Evolutionary conservation across 208 protist species (phyloP).

Genomic region (Wallacemonas sp.): DNA sequence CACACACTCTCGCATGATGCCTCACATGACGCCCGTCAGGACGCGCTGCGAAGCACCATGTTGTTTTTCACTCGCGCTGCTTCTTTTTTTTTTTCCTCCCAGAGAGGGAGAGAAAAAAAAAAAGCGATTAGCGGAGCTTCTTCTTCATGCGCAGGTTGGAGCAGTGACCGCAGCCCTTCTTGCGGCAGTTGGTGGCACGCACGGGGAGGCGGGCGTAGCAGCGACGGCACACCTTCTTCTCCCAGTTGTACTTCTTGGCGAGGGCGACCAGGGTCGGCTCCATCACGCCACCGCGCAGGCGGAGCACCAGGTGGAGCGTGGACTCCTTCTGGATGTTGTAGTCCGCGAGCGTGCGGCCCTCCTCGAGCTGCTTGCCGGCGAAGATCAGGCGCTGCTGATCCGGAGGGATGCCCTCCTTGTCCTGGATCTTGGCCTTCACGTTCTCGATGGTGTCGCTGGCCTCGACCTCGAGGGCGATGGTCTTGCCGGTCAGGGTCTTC

Average conservation of each 20-base stretch:
- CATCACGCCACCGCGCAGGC: constrained; percentile 93
- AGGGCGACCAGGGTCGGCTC: constrained; percentile 97
- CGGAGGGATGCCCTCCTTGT: constrained; percentile 98
- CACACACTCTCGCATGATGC: neutral
- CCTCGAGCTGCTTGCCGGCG: constrained; percentile 98
- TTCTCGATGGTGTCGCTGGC: constrained; percentile 96
- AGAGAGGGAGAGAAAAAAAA: too few species aligned
- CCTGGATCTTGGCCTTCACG: constrained; percentile 99
- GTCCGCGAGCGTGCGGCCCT: constrained; percentile 97
- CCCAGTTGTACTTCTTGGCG: constrained; percentile 98
- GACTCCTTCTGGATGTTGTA: constrained; percentile 99
- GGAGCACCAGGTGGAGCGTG: constrained; percentile 99
- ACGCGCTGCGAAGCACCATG: too few species aligned
- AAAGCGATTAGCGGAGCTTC: constrained; percentile 99
- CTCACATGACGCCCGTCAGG: too few species aligned
- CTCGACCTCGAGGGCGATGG: constrained; percentile 98
- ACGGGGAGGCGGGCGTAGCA: constrained; percentile 98
- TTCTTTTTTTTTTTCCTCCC: too few species aligned
- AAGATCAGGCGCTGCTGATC: constrained; percentile 95
- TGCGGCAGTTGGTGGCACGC: constrained; percentile 99
- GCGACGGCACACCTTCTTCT: constrained; percentile 98
- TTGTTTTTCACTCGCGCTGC: too few species aligned
- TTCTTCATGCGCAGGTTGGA: constrained; percentile 99
- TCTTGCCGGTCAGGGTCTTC: constrained; percentile 98
- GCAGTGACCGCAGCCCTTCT: constrained; percentile 99